A percentile compares a stretch with the other conserved stretches of the same genome.
Evolutionary conservation across 2,329 filamentous ascomycete genomes (phyloP).

Genomic region (Mariannaea elegans): DNA sequence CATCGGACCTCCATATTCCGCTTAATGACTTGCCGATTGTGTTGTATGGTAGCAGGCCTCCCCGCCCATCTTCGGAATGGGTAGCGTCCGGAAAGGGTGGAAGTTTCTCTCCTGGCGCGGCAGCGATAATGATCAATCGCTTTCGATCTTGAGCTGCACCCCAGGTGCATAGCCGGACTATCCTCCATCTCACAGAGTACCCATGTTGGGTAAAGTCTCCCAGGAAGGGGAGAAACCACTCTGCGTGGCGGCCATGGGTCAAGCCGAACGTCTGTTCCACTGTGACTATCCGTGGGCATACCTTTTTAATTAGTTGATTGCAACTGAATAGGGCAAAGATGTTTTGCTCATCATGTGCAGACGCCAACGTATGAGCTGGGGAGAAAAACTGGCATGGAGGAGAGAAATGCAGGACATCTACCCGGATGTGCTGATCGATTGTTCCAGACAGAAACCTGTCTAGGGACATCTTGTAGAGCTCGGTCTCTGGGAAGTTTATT

Average conservation of each 20-base stretch:
- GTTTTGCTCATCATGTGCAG: slow-evolving; percentile 76
- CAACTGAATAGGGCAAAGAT: slow-evolving; percentile 66
- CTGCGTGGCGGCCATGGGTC: slow-evolving; percentile 58
- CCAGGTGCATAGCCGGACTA: slow-evolving; percentile 63
- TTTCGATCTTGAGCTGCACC: slow-evolving; percentile 59
- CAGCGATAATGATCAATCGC: slow-evolving; percentile 65
- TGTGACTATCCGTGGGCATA: slow-evolving; percentile 74
- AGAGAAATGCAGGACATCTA: slow-evolving; percentile 78
- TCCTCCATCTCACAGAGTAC: slow-evolving; percentile 76
- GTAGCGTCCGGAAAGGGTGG: slow-evolving; percentile 72
- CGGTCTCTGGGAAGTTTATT: slow-evolving; percentile 63
- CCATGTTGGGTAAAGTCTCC: slow-evolving; percentile 69
- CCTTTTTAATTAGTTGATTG: slow-evolving; percentile 62
- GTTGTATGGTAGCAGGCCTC: slow-evolving; percentile 49
- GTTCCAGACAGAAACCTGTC: slow-evolving; percentile 57
- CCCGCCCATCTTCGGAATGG: slow-evolving; percentile 55
- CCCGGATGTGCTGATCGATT: slow-evolving; percentile 46
- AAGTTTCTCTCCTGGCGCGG: slow-evolving; percentile 74
- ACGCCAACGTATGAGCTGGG: slow-evolving; percentile 72
- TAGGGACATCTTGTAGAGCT: slow-evolving; percentile 58
- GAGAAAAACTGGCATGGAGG: slow-evolving; percentile 84
- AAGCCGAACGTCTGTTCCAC: slow-evolving; percentile 83
- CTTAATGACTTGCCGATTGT: slow-evolving; percentile 56
- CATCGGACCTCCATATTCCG: slow-evolving; percentile 40
- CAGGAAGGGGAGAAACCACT: slow-evolving; percentile 68